Evolutionary conservation across 345 rosid genomes (phyloP).

Genomic region (Mangifera indica): DNA sequence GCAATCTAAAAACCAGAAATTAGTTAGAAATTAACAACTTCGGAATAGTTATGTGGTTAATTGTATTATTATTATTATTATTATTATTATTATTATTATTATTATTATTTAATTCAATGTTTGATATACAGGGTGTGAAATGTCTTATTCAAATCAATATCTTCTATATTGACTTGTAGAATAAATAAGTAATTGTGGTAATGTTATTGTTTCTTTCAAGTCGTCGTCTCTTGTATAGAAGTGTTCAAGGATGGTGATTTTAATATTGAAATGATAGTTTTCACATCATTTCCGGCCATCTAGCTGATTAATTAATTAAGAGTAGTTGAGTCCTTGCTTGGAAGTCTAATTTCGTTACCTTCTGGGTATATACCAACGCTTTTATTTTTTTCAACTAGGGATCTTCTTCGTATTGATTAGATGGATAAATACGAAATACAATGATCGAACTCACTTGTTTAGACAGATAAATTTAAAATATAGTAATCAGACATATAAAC

Average conservation of each 20-base stretch:
- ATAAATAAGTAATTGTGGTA: neutral
- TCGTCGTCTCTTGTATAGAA: neutral
- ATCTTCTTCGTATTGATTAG: no score
- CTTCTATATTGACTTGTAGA: neutral
- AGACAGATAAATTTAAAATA: no score
- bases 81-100: neutral
- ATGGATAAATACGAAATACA: no score
- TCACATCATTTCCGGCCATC: slow-evolving; percentile 6
- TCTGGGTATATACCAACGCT: no score
- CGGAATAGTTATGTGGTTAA: neutral
- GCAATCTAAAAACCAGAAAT: neutral
- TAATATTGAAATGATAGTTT: neutral
- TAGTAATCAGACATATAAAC: no score
- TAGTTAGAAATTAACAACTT: neutral
- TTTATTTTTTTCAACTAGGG: no score
- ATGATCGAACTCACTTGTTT: no score
- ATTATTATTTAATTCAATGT: neutral
- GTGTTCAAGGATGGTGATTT: neutral
- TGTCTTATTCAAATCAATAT: slow-evolving; percentile 9
- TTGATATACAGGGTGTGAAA: neutral
- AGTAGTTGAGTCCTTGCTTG: neutral
- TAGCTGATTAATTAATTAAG: neutral
- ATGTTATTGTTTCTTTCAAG: neutral
- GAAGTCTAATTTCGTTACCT: neutral
- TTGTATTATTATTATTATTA: neutral